Conservation (phyloP, 2,329 filamentous ascomycete species). For the Arachnopeziza araneosa region DNA sequence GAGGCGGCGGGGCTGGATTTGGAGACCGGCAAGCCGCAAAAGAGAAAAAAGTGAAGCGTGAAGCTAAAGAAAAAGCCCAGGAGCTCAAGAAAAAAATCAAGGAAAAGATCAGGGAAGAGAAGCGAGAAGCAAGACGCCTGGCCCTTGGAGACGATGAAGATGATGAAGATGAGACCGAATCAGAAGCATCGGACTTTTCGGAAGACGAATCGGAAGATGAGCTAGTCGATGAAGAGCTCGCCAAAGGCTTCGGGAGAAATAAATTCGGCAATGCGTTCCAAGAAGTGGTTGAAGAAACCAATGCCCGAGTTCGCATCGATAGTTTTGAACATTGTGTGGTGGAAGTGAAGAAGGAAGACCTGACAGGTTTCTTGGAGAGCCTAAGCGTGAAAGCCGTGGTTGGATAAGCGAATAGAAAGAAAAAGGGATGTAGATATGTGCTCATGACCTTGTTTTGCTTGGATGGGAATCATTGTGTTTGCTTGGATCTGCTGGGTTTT, state of each 20-base stretch:
- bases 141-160: conserved; percentile 43
- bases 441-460: background rate
- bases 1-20: conserved; percentile 59
- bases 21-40: conserved; percentile 61
- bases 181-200: conserved; percentile 44
- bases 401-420: conserved; percentile 37
- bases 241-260: conserved; percentile 71
- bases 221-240: conserved; percentile 46
- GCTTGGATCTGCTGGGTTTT: background rate
- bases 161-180: conserved; percentile 48
- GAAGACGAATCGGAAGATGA: conserved; percentile 46
- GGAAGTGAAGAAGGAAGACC: conserved; percentile 94
- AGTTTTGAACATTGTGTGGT: conserved; percentile 97
- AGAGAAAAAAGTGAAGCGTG: conserved; percentile 56
- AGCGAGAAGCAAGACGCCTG: conserved; percentile 50
- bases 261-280: conserved; percentile 94
- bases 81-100: conserved; percentile 54
- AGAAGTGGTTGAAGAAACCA: conserved; percentile 88
- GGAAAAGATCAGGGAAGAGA: conserved; percentile 55
- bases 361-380: conserved; percentile 83
- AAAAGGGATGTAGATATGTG: background rate
- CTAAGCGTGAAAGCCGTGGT: conserved; percentile 87
- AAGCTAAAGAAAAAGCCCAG: conserved; percentile 56
- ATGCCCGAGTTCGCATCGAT: conserved; percentile 83
- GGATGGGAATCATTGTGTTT: background rate